Percentiles rank a stretch among this genome's conserved stretches.
phyloP scores from a whole-genome alignment of 257 asterid genomes.

The Nicotiana benthamiana region DNA sequence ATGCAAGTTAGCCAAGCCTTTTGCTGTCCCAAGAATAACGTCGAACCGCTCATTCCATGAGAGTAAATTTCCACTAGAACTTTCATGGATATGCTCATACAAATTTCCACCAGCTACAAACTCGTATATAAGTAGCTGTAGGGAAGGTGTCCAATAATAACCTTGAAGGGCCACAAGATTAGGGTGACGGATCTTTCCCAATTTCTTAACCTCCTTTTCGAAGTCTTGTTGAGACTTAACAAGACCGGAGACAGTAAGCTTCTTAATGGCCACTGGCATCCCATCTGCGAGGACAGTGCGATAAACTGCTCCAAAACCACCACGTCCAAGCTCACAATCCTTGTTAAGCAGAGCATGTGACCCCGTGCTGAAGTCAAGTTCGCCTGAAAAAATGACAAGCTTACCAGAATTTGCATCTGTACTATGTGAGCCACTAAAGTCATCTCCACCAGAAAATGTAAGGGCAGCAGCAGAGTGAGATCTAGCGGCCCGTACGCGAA shows the following conservation, averaged over 20 bases:
- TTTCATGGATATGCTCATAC: constrained; percentile 54
- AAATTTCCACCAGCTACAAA: constrained; percentile 47
- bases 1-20: constrained; percentile 54
- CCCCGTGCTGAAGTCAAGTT: constrained; percentile 62
- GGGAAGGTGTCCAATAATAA: constrained; percentile 65
- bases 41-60: constrained; percentile 59
- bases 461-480: constrained; percentile 51
- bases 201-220: constrained; percentile 52
- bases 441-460: constrained; percentile 63
- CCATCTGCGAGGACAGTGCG: constrained; percentile 65
- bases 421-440: constrained; percentile 49
- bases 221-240: constrained; percentile 74
- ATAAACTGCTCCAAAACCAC: constrained; percentile 89
- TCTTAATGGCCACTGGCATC: constrained; percentile 73
- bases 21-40: constrained; percentile 51
- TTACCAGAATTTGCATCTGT: constrained; percentile 70
- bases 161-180: constrained; percentile 57
- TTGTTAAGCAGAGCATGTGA: constrained; percentile 76
- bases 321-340: constrained; percentile 89
- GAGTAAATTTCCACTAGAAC: constrained; percentile 23
- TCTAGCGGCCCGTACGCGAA: constrained; percentile 56
- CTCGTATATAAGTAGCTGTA: constrained; percentile 65
- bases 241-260: constrained; percentile 71
- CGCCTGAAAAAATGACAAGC: constrained; percentile 84
- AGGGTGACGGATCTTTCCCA: constrained; percentile 41